Evolutionary conservation across 306 rosid species (phyloP).

Genomic region (apple (Malus domestica)): ASM211411v1 NC_041791.1:4281001-4281500

Average conservation of each 20-base stretch:
- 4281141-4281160: background rate
- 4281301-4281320: too few relatives aligned
- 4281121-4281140: background rate
- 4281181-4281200: background rate
- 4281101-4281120: background rate
- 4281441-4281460: background rate
- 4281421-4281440: background rate
- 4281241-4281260: too few relatives aligned
- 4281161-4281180: background rate
- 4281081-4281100: background rate
- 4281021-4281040: too few relatives aligned
- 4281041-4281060: too few relatives aligned
- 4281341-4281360: rapidly evolving
- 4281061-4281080: too few relatives aligned
- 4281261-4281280: rapidly evolving
- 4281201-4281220: background rate
- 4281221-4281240: too few relatives aligned
- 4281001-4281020: too few relatives aligned
- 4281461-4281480: background rate
- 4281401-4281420: background rate
- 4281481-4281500: constrained; percentile 5
- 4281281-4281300: too few relatives aligned
- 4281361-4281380: background rate
- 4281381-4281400: background rate
- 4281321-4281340: rapidly evolving